A percentile compares a stretch with the other conserved stretches of the same genome.
Conservation (phyloP, 352 stramenopile genomes). For the Phytophthora niederhauseri region DNA sequence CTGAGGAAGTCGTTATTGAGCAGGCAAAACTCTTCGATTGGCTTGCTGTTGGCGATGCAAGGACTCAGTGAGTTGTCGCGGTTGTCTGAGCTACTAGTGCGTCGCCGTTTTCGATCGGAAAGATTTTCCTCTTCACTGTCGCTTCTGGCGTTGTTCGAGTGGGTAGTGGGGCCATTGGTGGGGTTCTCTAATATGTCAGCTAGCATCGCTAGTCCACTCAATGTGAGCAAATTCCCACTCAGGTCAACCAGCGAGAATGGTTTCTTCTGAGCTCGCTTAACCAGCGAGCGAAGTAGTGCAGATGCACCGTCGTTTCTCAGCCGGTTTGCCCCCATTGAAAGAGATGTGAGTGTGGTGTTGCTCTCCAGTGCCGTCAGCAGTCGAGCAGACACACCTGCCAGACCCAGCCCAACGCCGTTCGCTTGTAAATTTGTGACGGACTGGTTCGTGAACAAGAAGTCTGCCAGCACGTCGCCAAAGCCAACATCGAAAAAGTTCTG, state of each 20-base stretch:
- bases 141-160: slow-evolving; percentile 1
- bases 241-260: slow-evolving; percentile 62
- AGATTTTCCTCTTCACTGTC: background rate
- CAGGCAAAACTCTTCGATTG: slow-evolving; percentile 62
- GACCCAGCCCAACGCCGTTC: slow-evolving; percentile 70
- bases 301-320: slow-evolving; percentile 62
- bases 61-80: slow-evolving; percentile 7
- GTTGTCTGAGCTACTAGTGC: slow-evolving; percentile 22
- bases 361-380: slow-evolving; percentile 53
- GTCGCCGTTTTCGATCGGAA: slow-evolving; percentile 37
- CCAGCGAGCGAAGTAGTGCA: slow-evolving; percentile 55
- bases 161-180: background rate
- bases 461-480: slow-evolving; percentile 72
- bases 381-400: slow-evolving; percentile 50
- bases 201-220: slow-evolving; percentile 48
- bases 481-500: slow-evolving; percentile 76
- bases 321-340: slow-evolving; percentile 76
- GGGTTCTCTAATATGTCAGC: slow-evolving; percentile 40
- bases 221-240: slow-evolving; percentile 78
- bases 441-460: slow-evolving; percentile 65
- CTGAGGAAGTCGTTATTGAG: slow-evolving; percentile 76
- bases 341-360: slow-evolving; percentile 50
- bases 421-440: slow-evolving; percentile 53
- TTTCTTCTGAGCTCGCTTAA: slow-evolving; percentile 45
- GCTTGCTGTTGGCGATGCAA: background rate